Evolutionary conservation across 2,329 filamentous ascomycete genomes (phyloP).

Genomic region (Penicillium sp.): DNA sequence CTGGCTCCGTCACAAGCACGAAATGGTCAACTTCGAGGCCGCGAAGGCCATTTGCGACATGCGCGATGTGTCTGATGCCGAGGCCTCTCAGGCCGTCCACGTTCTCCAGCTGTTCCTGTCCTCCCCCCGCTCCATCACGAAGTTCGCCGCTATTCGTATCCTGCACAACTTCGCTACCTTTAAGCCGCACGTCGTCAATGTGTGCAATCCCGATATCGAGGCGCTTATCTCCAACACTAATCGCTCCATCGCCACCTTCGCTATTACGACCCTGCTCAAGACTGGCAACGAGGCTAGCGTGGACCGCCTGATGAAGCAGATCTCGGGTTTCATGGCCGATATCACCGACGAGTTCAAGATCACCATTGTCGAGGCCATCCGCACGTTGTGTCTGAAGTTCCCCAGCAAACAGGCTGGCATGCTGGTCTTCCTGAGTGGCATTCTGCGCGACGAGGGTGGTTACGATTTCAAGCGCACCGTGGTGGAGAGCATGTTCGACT

Average conservation of each 20-base stretch:
- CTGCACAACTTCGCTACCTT: slow-evolving; percentile 95
- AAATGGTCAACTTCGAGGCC: slow-evolving; percentile 99
- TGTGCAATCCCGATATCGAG: slow-evolving; percentile 97
- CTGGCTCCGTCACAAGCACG: slow-evolving; percentile 97
- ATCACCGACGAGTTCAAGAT: slow-evolving; percentile 99
- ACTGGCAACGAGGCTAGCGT: slow-evolving; percentile 97
- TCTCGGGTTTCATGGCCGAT: slow-evolving; percentile 96
- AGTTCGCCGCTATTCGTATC: slow-evolving; percentile 95
- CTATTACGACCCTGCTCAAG: slow-evolving; percentile 96
- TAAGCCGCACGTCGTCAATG: slow-evolving; percentile 87
- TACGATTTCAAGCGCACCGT: slow-evolving; percentile 98
- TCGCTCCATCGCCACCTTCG: slow-evolving; percentile 95
- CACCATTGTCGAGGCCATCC: slow-evolving; percentile 98
- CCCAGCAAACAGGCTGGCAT: slow-evolving; percentile 97
- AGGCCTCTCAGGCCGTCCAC: slow-evolving; percentile 89
- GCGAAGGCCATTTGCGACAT: slow-evolving; percentile 97
- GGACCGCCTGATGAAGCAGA: slow-evolving; percentile 97
- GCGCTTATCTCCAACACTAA: slow-evolving; percentile 95
- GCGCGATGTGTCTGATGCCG: slow-evolving; percentile 85
- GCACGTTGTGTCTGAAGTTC: slow-evolving; percentile 95
- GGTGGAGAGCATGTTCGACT: slow-evolving; percentile 98
- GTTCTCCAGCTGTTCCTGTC: slow-evolving; percentile 95
- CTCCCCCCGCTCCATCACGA: slow-evolving; percentile 90
- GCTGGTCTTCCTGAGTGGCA: slow-evolving; percentile 95
- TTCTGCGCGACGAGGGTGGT: slow-evolving; percentile 91